Conservation (phyloP, 306 rosid genomes). For the Lablab purpureus region DNA sequence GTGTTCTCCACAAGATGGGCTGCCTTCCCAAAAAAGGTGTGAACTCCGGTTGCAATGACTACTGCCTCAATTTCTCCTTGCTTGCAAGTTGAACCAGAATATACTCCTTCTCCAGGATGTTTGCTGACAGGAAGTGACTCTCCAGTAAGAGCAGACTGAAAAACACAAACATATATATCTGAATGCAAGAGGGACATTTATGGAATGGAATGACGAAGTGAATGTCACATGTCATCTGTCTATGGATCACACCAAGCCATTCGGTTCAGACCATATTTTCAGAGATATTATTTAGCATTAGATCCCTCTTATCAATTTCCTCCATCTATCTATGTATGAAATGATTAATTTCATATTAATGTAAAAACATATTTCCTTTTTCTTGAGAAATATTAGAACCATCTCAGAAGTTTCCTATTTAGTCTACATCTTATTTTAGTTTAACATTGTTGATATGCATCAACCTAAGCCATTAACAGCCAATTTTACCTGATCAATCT, state of each 20-base stretch:
- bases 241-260: background rate
- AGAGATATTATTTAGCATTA: background rate
- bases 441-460: background rate
- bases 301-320: background rate
- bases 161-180: constrained; percentile 13
- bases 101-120: constrained; percentile 71
- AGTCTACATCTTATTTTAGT: constrained; percentile 8
- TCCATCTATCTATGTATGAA: background rate
- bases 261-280: background rate
- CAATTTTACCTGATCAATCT: constrained; percentile 71
- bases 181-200: constrained; percentile 30
- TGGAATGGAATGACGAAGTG: background rate
- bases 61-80: constrained; percentile 84
- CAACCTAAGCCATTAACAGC: background rate
- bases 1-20: constrained; percentile 90
- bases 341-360: background rate
- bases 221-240: background rate
- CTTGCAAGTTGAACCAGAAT: constrained; percentile 88
- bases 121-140: constrained; percentile 64
- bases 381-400: background rate
- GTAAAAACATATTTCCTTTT: constrained; percentile 6
- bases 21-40: constrained; percentile 81
- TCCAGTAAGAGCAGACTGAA: constrained; percentile 86
- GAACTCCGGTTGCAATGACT: constrained; percentile 87
- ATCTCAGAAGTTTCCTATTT: background rate